Evolutionary conservation across 2,329 filamentous ascomycete species (phyloP).

Genomic region (Lachnellula occidentalis): DNA sequence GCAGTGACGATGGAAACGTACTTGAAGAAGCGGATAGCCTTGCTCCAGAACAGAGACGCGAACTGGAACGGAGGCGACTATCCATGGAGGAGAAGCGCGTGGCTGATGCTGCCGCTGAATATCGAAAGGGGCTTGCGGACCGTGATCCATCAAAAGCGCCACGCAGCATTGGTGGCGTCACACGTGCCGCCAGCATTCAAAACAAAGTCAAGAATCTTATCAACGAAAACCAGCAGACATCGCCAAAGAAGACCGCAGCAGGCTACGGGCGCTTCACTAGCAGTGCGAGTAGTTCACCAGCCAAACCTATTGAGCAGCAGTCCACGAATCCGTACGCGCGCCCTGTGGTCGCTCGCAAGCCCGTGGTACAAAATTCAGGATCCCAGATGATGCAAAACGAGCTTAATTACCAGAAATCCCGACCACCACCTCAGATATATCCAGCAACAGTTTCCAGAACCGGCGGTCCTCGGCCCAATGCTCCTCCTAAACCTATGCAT

Average conservation of each 20-base stretch:
- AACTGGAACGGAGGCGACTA: conserved; percentile 76
- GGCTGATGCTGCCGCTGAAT: conserved; percentile 81
- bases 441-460: conserved; percentile 28
- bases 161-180: conserved; percentile 52
- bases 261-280: conserved; percentile 88
- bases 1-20: conserved; percentile 60
- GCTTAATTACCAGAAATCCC: conserved; percentile 24
- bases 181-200: conserved; percentile 78
- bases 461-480: conserved; percentile 41
- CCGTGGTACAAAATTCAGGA: conserved; percentile 32
- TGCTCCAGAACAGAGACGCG: conserved; percentile 81
- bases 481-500: conserved; percentile 57
- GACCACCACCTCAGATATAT: conserved; percentile 15
- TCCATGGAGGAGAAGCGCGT: conserved; percentile 88
- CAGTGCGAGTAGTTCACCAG: conserved; percentile 5
- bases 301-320: conserved; percentile 16
- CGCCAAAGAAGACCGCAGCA: conserved; percentile 66
- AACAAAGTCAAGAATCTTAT: conserved; percentile 83
- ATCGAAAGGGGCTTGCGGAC: conserved; percentile 67
- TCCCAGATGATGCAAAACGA: conserved; percentile 20
- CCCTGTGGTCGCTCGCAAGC: conserved; percentile 39
- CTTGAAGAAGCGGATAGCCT: conserved; percentile 65
- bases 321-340: conserved; percentile 24
- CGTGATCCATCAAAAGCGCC: conserved; percentile 47
- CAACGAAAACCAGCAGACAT: conserved; percentile 65